These are phyloP conservation scores for Epichloe baconii DNA, from an alignment of 2,329 filamentous ascomycete genomes.

Conservation along the genomic window DNA sequence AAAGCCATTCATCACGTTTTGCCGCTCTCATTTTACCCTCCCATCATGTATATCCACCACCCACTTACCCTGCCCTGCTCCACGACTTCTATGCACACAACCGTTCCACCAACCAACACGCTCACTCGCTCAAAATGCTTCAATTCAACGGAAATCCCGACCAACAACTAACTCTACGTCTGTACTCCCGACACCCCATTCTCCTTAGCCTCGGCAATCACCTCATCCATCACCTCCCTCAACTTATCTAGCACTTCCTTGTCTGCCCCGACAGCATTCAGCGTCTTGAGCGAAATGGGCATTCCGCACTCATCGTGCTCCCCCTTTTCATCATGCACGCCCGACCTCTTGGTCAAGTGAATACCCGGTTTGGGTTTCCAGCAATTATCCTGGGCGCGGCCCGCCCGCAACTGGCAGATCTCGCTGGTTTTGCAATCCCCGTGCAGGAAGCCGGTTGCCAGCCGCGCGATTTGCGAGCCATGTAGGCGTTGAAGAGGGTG, in stretches of 20 bases:
- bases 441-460: constrained; percentile 28
- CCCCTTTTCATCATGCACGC: constrained; percentile 6
- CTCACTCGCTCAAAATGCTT: no score
- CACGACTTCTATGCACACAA: no score
- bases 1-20: no score
- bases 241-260: constrained; percentile 14
- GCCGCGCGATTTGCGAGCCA: constrained; percentile 33
- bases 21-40: no score
- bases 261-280: constrained; percentile 15
- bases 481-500: constrained; percentile 32
- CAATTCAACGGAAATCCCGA: no score
- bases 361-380: constrained; percentile 22
- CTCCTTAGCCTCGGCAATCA: constrained; percentile 1
- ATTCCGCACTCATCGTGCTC: constrained; percentile 18
- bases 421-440: constrained; percentile 29
- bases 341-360: constrained; percentile 18
- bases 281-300: constrained; percentile 14
- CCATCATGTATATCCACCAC: no score
- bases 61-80: no score
- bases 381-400: constrained; percentile 39
- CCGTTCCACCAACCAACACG: no score
- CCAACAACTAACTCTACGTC: not conserved
- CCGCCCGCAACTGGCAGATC: constrained; percentile 40
- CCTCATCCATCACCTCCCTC: constrained; percentile 6
- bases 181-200: not conserved